phyloP scores from a whole-genome alignment of 2,329 filamentous ascomycete species.

The Didymella lethalis region DNA sequence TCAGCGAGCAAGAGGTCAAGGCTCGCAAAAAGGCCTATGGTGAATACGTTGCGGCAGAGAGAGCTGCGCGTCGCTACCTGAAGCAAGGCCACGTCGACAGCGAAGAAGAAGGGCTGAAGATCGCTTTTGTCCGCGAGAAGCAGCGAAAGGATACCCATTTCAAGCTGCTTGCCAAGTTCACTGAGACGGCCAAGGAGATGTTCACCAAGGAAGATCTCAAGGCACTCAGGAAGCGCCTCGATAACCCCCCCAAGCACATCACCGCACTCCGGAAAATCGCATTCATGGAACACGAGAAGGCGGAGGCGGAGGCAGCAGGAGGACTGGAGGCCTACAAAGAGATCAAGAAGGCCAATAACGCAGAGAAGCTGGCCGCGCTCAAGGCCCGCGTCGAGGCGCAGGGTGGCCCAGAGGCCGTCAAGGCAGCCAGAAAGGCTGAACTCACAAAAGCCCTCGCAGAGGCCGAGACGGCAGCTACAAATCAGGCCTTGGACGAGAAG shows the following conservation, averaged over 20 bases:
- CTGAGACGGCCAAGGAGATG: constrained; percentile 21
- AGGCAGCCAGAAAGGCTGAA: constrained; percentile 20
- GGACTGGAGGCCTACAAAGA: constrained; percentile 29
- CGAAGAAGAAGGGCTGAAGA: constrained; percentile 34
- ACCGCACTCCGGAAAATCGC: constrained; percentile 20
- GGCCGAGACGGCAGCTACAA: constrained; percentile 32
- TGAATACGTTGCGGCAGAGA: constrained; percentile 29
- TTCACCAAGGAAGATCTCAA: constrained; percentile 27
- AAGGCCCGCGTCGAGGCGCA: constrained; percentile 15
- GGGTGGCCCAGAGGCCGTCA: constrained; percentile 24
- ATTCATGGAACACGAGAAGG: constrained; percentile 25
- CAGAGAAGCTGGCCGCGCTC: constrained; percentile 19
- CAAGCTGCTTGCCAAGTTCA: constrained; percentile 20
- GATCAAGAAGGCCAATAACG: constrained; percentile 3
- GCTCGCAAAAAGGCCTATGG: constrained; percentile 19
- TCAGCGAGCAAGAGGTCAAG: constrained; percentile 12
- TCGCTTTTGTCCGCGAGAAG: constrained; percentile 34
- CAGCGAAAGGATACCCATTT: constrained; percentile 25
- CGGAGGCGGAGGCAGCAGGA: constrained; percentile 28
- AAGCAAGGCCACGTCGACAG: constrained; percentile 32
- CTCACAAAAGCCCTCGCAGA: constrained; percentile 26
- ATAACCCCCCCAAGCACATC: constrained; percentile 22
- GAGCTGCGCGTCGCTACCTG: constrained; percentile 32
- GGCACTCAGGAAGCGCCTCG: constrained; percentile 21
- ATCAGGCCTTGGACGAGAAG: constrained; percentile 22